Base-by-base conservation (phyloP, 2,329 filamentous ascomycete species). In the Pestalotiopsis sp. region DNA sequence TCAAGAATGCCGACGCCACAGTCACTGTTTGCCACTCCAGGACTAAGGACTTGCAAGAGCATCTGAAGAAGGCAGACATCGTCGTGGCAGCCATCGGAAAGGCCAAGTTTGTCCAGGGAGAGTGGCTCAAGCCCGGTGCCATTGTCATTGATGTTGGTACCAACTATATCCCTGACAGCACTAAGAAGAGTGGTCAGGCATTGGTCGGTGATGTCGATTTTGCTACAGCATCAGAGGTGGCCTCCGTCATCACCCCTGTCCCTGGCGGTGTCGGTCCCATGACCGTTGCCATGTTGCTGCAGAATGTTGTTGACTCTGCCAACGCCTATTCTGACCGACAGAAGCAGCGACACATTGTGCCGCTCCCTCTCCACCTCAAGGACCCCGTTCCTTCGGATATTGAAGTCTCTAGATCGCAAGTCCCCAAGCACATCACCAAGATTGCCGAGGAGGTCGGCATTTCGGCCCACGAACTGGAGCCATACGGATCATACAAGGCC, bases 121-220 rank as follows among this genome's bases (percentile, higher is more conserved):
- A 97, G 70, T 98, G 95, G 94, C 80, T 99, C 72, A 99, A 98
- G 86, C 90, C 92, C 20, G 96, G 95, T 45, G 94, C 89, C n/a
- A 92, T 99, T 5, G 94, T 99, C 56, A 97, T 99, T 76, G 96
- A 99, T 77, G 96, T 99, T 20, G 96, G 96, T 70, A 99, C 95
- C 73, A 99, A 99, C 85, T 98, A 94, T 85, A 91, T 98, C 68
- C 89, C 93, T 5, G 96, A 99, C 78, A 85, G 90, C 49, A 91
- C 92, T 70, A 97, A 93, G 85, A 98, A 98, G 85, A 97, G 94
- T 13, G 96, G 96, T 41, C 90, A 96, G 80, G 90, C 95, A 72
- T 89, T 99, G 25, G 95, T 98, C 6, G 96, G 96, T 70, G 96
- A 99, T 79, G 96, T 99, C 57, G 94, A 99, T 76, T 98, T 91